Percentiles rank a stretch among this genome's conserved stretches.
phyloP scores from a whole-genome alignment of 1,284 basidiomycete species.

The Singerocomus inundabilis region DNA sequence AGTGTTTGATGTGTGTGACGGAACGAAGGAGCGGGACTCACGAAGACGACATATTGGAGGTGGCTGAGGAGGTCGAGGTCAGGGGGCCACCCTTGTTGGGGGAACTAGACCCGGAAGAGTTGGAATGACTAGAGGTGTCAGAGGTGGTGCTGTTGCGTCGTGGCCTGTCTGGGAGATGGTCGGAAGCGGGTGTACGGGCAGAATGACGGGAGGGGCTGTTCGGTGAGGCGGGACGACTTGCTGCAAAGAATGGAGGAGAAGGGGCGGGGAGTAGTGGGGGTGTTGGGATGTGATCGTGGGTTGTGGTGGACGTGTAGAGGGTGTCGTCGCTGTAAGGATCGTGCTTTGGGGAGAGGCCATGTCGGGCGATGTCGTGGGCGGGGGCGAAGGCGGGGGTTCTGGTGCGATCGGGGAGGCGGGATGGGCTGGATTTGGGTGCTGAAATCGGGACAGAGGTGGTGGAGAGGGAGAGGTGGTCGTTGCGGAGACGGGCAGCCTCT shows the following conservation, averaged over 20 bases:
- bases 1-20: conserved; percentile 15
- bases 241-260: conserved; percentile 49
- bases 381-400: conserved; percentile 60
- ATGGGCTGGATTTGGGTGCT: conserved; percentile 34
- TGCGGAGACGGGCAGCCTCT: conserved; percentile 31
- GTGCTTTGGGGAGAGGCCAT: conserved; percentile 40
- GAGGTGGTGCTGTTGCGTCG: conserved; percentile 49
- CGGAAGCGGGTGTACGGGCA: conserved; percentile 49
- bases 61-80: conserved; percentile 43
- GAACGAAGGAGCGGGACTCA: conserved; percentile 34
- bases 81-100: conserved; percentile 45
- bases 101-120: conserved; percentile 42
- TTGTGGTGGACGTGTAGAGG: conserved; percentile 46
- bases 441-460: conserved; percentile 29
- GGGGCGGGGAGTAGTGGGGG: conserved; percentile 41
- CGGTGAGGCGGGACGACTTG: conserved; percentile 55
- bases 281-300: conserved; percentile 20
- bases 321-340: conserved; percentile 64
- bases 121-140: conserved; percentile 49
- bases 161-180: conserved; percentile 44
- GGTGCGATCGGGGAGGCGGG: conserved; percentile 49
- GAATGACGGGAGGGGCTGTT: conserved; percentile 42
- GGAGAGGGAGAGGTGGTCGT: conserved; percentile 19
- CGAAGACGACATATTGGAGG: conserved; percentile 46
- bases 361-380: conserved; percentile 52